phyloP scores from a whole-genome alignment of 1,284 basidiomycete genomes.

The Apiotrichum porosum region DNA sequence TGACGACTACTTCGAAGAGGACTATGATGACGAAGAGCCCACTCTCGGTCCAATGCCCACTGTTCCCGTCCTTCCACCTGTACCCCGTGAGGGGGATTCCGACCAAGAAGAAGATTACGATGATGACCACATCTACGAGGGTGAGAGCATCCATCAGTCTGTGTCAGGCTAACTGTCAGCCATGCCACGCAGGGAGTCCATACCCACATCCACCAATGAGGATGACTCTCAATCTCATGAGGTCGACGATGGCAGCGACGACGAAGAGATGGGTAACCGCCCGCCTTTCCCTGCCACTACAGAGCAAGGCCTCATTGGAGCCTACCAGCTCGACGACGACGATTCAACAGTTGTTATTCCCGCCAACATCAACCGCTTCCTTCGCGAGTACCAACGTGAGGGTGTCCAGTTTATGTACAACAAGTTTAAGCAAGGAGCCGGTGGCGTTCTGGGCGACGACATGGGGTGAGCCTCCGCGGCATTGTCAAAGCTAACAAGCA shows the following conservation, averaged over 20 bases:
- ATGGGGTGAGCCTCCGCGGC: conserved; percentile 53
- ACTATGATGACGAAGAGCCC: conserved; percentile 25
- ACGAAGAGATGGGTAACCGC: conserved; percentile 4
- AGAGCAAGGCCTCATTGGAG: conserved; percentile 18
- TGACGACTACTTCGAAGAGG: conserved; percentile 4
- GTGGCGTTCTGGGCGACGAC: conserved; percentile 53
- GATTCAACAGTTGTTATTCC: conserved; percentile 40
- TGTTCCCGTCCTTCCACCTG: no score
- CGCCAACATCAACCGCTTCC: conserved; percentile 50
- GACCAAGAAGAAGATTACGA: conserved; percentile 3
- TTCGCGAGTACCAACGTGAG: conserved; percentile 51
- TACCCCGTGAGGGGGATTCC: no score
- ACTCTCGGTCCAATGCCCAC: no score
- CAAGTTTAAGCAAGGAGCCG: conserved; percentile 46
- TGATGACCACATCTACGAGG: conserved; percentile 18
- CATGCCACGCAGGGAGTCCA: no score
- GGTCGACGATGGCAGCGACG: no score
- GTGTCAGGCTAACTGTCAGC: no score
- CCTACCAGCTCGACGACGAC: conserved; percentile 23
- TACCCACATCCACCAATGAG: no score
- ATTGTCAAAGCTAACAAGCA: conserved; percentile 3
- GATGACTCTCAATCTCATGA: no score
- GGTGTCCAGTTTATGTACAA: conserved; percentile 51
- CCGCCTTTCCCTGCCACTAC: conserved; percentile 21
- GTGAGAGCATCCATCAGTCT: no score